These are phyloP conservation scores for Clohesyomyces aquaticus DNA, from an alignment of 495 filamentous ascomycete genomes.

Conservation along the genomic window DNA sequence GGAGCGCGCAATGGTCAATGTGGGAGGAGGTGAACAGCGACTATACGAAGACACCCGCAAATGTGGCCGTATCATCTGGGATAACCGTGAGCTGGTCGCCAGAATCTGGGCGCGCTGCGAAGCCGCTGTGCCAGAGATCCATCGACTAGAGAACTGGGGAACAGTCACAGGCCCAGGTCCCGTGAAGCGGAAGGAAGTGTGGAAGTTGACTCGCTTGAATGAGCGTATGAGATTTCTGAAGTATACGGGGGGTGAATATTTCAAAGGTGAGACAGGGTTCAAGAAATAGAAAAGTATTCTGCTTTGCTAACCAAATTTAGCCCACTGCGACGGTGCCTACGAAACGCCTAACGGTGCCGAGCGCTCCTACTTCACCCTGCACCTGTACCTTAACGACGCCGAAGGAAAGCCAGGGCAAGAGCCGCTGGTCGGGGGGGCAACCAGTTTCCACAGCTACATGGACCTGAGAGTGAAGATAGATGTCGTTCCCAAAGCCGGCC, in stretches of 20 bases:
- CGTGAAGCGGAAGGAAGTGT: conserved; percentile 53
- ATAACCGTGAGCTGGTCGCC: conserved; percentile 62
- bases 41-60: conserved; percentile 62
- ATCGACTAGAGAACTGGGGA: conserved; percentile 47
- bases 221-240: conserved; percentile 79
- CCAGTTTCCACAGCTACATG: conserved; percentile 62
- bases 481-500: conserved; percentile 70
- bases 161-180: conserved; percentile 55
- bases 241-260: conserved; percentile 77
- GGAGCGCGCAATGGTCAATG: conserved; percentile 70
- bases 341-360: conserved; percentile 61
- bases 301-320: conserved; percentile 44
- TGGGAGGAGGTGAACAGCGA: conserved; percentile 63
- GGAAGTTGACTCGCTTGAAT: conserved; percentile 66
- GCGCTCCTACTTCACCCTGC: conserved; percentile 72
- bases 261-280: conserved; percentile 58
- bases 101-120: conserved; percentile 64
- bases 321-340: conserved; percentile 76
- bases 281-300: not conserved
- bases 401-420: conserved; percentile 51
- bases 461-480: conserved; percentile 57
- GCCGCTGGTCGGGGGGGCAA: conserved; percentile 62
- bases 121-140: conserved; percentile 52
- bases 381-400: conserved; percentile 77
- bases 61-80: conserved; percentile 76